Base-by-base conservation (phyloP, 2,329 filamentous ascomycete genomes). In the Chalara sp. region DNA sequence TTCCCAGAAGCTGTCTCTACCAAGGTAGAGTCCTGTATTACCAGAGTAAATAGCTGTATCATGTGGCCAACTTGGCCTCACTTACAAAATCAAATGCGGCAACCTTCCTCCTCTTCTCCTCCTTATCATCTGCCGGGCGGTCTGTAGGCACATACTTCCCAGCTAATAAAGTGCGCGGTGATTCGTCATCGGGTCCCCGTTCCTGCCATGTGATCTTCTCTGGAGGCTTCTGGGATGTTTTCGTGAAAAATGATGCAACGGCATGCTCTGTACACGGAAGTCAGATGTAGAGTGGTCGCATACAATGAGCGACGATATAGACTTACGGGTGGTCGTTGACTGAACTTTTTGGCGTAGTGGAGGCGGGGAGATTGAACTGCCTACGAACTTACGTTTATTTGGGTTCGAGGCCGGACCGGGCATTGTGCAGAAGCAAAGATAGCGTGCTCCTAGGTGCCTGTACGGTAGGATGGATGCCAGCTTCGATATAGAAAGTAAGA, bases 211-310 rank as follows among this genome's bases (percentile, higher is more conserved):
- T 72, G 47, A 87, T 81, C 51, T 79, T 80, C 46, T 91, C 84
- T 11, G 88, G 87, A 32, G 86, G 82, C 66, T 95, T 96, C 66
- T 96, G 81, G 0, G 90, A 96, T 0, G 78, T 66, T 0, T 91
- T 91, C 0, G 84, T 95, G 69, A 97, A 97, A 73, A 97, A 97
- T 49, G 79, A 89, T 21, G 87, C 79, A 1, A 95, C 81, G 1
- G 86, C 81, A 53, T 70, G 81, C 65, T 82, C 85, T 88, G 57
- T 13, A 10, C 46, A n/a, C 29, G 21, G 21, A 21, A 21, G 2
- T 21, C 21, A 21, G 21, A 44, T 33, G 44, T 41, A 37, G 41
- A 33, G 28, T n/a, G 30, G 31, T 21, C 37, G 6, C 31, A 52
- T 30, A 11, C 30, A 32, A 35, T 13, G 21, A 21, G 21, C 21